Conservation (phyloP, 768 basidiomycete species). For the Auricularia sp. region DNA sequence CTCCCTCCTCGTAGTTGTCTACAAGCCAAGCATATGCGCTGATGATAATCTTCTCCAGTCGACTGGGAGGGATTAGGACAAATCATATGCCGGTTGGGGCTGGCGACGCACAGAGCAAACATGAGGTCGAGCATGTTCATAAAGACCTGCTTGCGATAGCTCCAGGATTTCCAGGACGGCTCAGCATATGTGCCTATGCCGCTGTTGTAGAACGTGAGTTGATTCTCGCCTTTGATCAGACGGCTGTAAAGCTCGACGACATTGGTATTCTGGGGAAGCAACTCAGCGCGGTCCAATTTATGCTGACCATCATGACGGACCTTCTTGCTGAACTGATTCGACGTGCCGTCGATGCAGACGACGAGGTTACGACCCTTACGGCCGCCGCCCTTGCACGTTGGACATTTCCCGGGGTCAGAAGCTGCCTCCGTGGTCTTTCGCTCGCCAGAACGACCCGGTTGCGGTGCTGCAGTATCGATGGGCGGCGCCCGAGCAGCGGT, state of each 20-base stretch:
- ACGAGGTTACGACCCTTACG: constrained; percentile 1
- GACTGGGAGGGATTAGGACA: constrained; percentile 14
- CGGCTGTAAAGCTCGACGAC: constrained; percentile 30
- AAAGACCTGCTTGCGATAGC: constrained; percentile 14
- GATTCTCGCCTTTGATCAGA: too few relatives aligned
- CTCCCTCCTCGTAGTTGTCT: constrained; percentile 28
- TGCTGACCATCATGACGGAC: constrained; percentile 1
- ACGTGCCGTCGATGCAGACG: constrained; percentile 18
- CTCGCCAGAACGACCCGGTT: too few relatives aligned
- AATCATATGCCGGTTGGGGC: not conserved
- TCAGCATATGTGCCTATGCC: constrained; percentile 30
- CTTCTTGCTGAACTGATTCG: constrained; percentile 18
- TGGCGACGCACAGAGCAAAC: constrained; percentile 24
- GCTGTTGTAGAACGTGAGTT: constrained; percentile 23
- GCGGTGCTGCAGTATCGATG: too few relatives aligned
- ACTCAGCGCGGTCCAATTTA: not conserved
- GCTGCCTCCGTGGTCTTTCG: too few relatives aligned
- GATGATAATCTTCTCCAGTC: constrained; percentile 25
- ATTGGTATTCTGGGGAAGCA: constrained; percentile 27
- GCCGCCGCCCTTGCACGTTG: too few relatives aligned
- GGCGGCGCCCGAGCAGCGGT: too few relatives aligned
- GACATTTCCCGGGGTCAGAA: too few relatives aligned
- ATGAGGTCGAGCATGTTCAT: constrained; percentile 24
- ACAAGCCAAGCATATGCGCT: constrained; percentile 32
- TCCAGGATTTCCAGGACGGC: constrained; percentile 12